Evolutionary conservation across 306 rosid species (phyloP).

Genomic region (Malus sylvestris): DNA sequence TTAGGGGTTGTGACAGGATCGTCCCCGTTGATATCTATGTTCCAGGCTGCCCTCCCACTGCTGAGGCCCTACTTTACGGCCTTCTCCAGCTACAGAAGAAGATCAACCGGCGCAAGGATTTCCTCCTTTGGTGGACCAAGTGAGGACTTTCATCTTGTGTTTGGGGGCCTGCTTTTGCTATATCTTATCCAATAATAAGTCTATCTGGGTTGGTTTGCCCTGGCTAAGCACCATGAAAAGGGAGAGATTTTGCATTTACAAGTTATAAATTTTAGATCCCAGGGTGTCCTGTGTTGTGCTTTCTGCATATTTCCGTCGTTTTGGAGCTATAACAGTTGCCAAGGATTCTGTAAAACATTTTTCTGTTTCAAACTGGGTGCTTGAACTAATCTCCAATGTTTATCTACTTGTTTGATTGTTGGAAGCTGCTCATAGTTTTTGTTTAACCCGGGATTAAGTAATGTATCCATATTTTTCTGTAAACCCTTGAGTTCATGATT

Average conservation of each 20-base stretch:
- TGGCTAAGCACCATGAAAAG: conserved; percentile 32
- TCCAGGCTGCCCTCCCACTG: conserved; percentile 99
- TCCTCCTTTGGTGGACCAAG: conserved; percentile 92
- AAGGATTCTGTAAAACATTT: conserved; percentile 12
- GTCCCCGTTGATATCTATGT: conserved; percentile 93
- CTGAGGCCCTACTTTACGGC: conserved; percentile 90
- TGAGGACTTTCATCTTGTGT: conserved; percentile 34
- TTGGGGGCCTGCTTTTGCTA: conserved; percentile 19
- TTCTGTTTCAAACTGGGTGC: neutral
- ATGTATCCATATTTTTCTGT: neutral
- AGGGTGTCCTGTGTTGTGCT: conserved; percentile 9
- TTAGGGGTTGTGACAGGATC: conserved; percentile 91
- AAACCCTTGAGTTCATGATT: neutral
- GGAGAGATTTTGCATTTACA: conserved; percentile 27
- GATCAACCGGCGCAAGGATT: conserved; percentile 96
- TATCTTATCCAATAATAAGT: conserved; percentile 35
- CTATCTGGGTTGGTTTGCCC: conserved; percentile 30
- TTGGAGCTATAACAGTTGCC: conserved; percentile 22
- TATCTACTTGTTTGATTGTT: neutral
- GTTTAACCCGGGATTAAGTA: conserved; percentile 4
- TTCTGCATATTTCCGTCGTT: conserved; percentile 2
- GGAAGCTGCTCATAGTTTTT: conserved; percentile 16
- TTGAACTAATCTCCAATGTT: neutral
- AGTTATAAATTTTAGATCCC: conserved; percentile 22
- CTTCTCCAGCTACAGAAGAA: conserved; percentile 97